These are phyloP conservation scores for Metschnikowia henanensis DNA, from an alignment of 805 yeast genomes.

Conservation along the genomic window DNA sequence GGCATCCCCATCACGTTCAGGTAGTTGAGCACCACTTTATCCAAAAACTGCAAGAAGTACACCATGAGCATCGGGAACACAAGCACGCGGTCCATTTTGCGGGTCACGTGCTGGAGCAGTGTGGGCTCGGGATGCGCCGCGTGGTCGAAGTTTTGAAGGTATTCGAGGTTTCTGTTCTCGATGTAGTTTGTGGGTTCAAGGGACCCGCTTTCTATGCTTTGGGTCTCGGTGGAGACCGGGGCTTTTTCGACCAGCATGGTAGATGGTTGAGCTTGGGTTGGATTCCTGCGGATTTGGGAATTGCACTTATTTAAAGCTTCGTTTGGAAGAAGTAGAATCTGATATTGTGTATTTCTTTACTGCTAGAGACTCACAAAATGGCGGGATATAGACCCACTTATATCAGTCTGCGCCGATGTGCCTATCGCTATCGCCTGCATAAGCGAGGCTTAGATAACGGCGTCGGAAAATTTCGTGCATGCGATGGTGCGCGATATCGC, in stretches of 20 bases:
- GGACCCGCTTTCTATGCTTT: conserved; percentile 3
- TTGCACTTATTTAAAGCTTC: no score
- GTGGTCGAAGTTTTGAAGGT: conserved; percentile 17
- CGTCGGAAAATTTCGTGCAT: no score
- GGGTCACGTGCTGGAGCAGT: conserved; percentile 7
- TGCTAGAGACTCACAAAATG: no score
- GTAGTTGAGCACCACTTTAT: conserved; percentile 17
- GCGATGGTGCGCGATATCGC: no score
- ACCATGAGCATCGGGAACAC: conserved; percentile 16
- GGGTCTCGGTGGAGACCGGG: conserved; percentile 1
- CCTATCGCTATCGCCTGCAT: neutral
- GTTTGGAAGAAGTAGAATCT: no score
- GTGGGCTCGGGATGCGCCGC: conserved; percentile 20
- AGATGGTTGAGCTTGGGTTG: no score
- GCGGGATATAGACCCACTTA: neutral
- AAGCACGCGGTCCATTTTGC: conserved; percentile 18
- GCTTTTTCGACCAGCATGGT: conserved; percentile 1
- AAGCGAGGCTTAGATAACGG: no score
- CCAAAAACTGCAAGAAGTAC: conserved; percentile 17
- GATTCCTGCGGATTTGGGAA: no score
- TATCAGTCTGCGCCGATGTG: neutral
- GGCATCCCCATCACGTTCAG: conserved; percentile 19
- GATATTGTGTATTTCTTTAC: no score
- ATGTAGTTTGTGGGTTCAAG: neutral
- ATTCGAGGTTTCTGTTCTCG: conserved; percentile 16